Evolutionary conservation across 306 rosid species (phyloP).

Genomic region (Glycine soja): DNA sequence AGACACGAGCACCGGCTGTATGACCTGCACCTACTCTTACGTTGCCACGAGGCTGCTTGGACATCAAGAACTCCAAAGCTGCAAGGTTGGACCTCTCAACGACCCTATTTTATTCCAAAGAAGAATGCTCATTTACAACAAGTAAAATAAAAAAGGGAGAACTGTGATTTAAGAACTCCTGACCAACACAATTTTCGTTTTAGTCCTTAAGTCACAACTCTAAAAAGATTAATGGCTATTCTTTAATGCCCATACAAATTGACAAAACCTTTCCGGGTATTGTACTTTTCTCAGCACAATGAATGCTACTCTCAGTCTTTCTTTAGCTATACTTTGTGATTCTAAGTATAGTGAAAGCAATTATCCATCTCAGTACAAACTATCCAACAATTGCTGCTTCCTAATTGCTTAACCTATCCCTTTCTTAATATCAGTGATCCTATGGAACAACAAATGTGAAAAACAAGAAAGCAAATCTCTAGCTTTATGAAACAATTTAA

Average conservation of each 20-base stretch:
- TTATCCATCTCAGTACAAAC: too few species aligned
- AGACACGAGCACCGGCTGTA: constrained; percentile 72
- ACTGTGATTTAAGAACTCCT: neutral
- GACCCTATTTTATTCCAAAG: constrained; percentile 50
- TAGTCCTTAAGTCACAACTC: neutral
- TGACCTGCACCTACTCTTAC: constrained; percentile 79
- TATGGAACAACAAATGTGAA: neutral
- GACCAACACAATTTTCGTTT: neutral
- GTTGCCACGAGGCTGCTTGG: constrained; percentile 91
- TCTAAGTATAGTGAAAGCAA: neutral
- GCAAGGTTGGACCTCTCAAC: constrained; percentile 90
- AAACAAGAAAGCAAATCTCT: neutral
- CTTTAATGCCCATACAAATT: neutral
- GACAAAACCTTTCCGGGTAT: neutral
- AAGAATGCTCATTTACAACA: neutral
- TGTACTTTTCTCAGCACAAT: neutral
- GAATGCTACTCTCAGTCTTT: neutral
- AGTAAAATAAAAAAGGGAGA: neutral
- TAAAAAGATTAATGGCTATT: neutral
- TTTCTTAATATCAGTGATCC: neutral
- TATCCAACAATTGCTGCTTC: neutral
- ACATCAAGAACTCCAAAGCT: constrained; percentile 92
- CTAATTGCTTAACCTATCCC: neutral
- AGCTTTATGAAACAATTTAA: constrained; percentile 4
- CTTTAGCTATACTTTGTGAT: neutral